Evolutionary conservation across 2,329 filamentous ascomycete genomes (phyloP).

Genomic region (Catunica adiposa): DNA sequence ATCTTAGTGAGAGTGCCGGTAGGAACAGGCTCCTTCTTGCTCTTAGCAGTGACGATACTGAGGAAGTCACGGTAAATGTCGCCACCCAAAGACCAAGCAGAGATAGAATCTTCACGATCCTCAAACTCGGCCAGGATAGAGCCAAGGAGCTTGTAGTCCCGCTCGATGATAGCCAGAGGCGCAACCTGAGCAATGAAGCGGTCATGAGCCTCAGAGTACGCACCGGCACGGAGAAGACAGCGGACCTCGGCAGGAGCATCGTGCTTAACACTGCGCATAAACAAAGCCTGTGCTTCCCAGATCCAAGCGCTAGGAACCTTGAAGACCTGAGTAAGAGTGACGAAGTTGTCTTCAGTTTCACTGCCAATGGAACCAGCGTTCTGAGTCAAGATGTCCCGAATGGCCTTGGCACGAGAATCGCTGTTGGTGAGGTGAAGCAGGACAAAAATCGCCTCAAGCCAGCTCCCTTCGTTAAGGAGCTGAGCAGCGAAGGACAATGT

Average conservation of each 20-base stretch:
- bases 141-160: slow-evolving; percentile 55
- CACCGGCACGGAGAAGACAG: slow-evolving; percentile 61
- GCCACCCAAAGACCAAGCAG: slow-evolving; percentile 64
- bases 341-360: slow-evolving; percentile 36
- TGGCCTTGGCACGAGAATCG: slow-evolving; percentile 43
- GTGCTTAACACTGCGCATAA: slow-evolving; percentile 56
- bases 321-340: slow-evolving; percentile 44
- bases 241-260: slow-evolving; percentile 57
- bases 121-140: slow-evolving; percentile 57
- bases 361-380: slow-evolving; percentile 52
- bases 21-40: slow-evolving; percentile 25
- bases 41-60: slow-evolving; percentile 30
- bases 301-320: slow-evolving; percentile 64
- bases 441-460: slow-evolving; percentile 59
- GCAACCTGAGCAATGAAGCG: slow-evolving; percentile 70
- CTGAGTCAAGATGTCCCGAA: slow-evolving; percentile 58
- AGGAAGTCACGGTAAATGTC: slow-evolving; percentile 57
- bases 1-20: slow-evolving; percentile 37
- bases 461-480: slow-evolving; percentile 46
- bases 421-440: slow-evolving; percentile 56
- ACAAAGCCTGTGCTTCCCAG: slow-evolving; percentile 71
- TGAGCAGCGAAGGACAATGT: slow-evolving; percentile 49
- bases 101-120: slow-evolving; percentile 41
- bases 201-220: slow-evolving; percentile 66
- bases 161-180: slow-evolving; percentile 64